phyloP scores from a whole-genome alignment of 2,329 filamentous ascomycete genomes.

The Cladosporium sp. region DNA sequence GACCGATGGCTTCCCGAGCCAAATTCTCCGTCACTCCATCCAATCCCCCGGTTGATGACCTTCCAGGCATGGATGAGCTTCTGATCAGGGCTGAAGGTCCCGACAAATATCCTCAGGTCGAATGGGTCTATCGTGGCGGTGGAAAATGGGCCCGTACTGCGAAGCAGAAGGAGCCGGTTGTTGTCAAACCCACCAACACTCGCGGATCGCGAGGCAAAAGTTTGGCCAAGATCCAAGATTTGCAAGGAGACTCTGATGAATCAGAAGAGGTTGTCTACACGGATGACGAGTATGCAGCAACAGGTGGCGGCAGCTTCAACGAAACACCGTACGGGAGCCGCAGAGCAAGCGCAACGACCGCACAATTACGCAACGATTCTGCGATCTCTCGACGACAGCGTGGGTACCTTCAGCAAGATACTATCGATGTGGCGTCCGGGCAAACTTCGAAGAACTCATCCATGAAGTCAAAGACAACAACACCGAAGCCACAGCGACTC shows the following conservation, averaged over 20 bases:
- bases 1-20: conserved; percentile 23
- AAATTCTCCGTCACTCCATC: conserved; percentile 12
- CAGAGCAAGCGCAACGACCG: neutral
- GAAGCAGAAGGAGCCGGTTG: conserved; percentile 22
- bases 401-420: neutral
- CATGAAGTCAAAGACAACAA: conserved; percentile 29
- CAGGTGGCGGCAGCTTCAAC: conserved; percentile 1
- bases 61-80: conserved; percentile 26
- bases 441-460: conserved; percentile 14
- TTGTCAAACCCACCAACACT: neutral
- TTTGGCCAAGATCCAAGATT: neutral
- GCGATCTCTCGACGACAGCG: conserved; percentile 2
- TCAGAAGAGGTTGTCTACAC: conserved; percentile 3
- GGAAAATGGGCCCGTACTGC: conserved; percentile 35
- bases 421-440: neutral
- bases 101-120: conserved; percentile 32
- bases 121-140: conserved; percentile 36
- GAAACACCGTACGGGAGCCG: conserved; percentile 1
- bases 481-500: conserved; percentile 35
- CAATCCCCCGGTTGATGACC: neutral
- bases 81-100: conserved; percentile 34
- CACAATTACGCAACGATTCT: neutral
- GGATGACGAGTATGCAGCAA: conserved; percentile 9
- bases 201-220: conserved; percentile 4
- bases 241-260: conserved; percentile 4